These are phyloP conservation scores for Syzygium syzygioides DNA, from an alignment of 441 rosid species.

Conservation along the genomic window DNA sequence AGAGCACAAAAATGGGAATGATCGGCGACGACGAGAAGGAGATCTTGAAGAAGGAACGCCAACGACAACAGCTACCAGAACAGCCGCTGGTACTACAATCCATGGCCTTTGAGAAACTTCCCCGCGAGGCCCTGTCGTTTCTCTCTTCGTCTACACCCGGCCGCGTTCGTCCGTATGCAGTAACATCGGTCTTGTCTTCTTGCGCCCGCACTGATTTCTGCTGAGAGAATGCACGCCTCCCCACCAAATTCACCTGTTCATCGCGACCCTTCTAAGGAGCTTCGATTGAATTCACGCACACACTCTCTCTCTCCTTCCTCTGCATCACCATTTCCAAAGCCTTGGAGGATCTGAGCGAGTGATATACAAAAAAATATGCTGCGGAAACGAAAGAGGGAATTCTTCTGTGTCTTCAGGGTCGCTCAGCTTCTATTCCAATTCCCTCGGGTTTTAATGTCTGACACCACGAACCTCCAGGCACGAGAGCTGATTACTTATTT, in stretches of 20 bases:
- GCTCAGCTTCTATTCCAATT: conserved; percentile 40
- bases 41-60: neutral
- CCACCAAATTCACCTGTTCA: conserved; percentile 38
- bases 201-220: conserved; percentile 3
- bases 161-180: conserved; percentile 24
- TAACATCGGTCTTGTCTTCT: conserved; percentile 33
- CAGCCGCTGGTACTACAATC: conserved; percentile 1
- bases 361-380: conserved; percentile 1
- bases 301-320: neutral
- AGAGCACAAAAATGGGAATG: conserved; percentile 30
- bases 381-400: neutral
- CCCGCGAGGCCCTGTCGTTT: conserved; percentile 1
- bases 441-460: conserved; percentile 26
- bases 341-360: conserved; percentile 6
- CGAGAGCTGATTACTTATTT: neutral
- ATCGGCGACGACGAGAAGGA: conserved; percentile 3
- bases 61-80: neutral
- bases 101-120: conserved; percentile 38
- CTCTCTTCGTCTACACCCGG: conserved; percentile 16
- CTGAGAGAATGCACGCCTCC: conserved; percentile 12
- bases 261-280: conserved; percentile 26
- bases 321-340: conserved; percentile 43
- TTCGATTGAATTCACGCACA: neutral
- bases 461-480: conserved; percentile 16
- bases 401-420: conserved; percentile 7